Evolutionary conservation across 176 grass and related monocot genomes (phyloP), one percentile per base, ranked within the genome.

Genomic region (Avena insularis): DNA sequence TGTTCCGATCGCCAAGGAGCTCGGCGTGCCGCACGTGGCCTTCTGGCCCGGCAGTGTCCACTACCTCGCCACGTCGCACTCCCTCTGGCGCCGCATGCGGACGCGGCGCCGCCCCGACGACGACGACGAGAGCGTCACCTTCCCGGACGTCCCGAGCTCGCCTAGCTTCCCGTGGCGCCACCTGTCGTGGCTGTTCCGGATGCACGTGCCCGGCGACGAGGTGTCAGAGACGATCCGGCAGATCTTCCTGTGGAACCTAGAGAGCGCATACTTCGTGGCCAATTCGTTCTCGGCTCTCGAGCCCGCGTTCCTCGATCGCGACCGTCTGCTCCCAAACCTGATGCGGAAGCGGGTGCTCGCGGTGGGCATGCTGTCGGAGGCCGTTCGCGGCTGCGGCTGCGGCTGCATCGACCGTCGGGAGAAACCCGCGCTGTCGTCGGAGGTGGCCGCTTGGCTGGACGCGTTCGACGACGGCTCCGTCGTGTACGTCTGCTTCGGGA

Each of bases 401-500:
- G 14, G 4, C 12, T 72, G 82, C 40, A 15, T 65, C 62, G 5
- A 31, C 25, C 82, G 79, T 5, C 87, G 82, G 61, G 89, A 87
- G 43, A 72, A 50, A 8, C 64, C 23, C 5, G 80, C 66, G 3
- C n/a, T 84, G 62, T 4, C 67, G 71, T 67, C 78, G 31, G 55
- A 27, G 14, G 17, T 87, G 67, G 8, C 82, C 0, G 74, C 82
- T 27, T 96, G 94, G 94, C 69, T 96, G 53, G 89, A 96, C 79
- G 38, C 72, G 66, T 90, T 82, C 75, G 64, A 50, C 17, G 87
- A 92, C 16, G 90, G 65, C 56, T 64, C 87, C 12, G 89, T 86
- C 19, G 12, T 96, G 68, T 91, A 93, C 67, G 78, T 92, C 27
- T 61, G 85, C 90, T 93, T 96, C 53, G 94, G 94, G 77, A 90